Evolutionary conservation across 495 filamentous ascomycete species (phyloP).

Genomic region (Opeltia flavorubescens): DNA sequence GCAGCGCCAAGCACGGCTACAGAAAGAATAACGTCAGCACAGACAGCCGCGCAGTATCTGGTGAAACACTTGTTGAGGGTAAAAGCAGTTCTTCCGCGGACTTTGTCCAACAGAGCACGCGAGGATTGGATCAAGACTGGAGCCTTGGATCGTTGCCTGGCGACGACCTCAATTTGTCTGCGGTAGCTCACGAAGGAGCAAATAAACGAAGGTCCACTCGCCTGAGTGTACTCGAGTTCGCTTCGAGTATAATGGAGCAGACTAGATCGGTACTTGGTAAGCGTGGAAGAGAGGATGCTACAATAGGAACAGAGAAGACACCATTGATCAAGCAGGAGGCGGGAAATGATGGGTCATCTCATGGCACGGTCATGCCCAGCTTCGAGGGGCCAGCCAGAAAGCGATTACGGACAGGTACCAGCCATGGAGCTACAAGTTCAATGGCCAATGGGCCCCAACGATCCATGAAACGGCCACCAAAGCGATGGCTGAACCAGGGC

Average conservation of each 20-base stretch:
- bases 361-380: conserved; percentile 17
- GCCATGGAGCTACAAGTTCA: conserved; percentile 23
- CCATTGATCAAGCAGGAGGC: conserved; percentile 18
- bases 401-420: conserved; percentile 34
- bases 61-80: conserved; percentile 25
- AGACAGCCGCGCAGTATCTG: conserved; percentile 27
- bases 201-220: conserved; percentile 26
- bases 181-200: conserved; percentile 14
- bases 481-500: conserved; percentile 67
- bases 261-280: conserved; percentile 39
- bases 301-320: conserved; percentile 27
- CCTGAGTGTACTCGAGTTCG: conserved; percentile 28
- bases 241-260: conserved; percentile 29
- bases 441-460: conserved; percentile 26
- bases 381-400: conserved; percentile 27
- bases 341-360: conserved; percentile 28
- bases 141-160: conserved; percentile 21
- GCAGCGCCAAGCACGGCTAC: conserved; percentile 26
- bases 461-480: conserved; percentile 32
- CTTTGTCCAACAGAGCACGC: conserved; percentile 29
- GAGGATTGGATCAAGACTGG: conserved; percentile 30
- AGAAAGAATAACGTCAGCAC: conserved; percentile 20
- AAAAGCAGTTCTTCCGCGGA: conserved; percentile 24
- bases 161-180: conserved; percentile 22
- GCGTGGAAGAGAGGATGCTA: conserved; percentile 30